Evolutionary conservation across 2,329 filamentous ascomycete species (phyloP).

Genomic region (Alternaria angustiovoidea): DNA sequence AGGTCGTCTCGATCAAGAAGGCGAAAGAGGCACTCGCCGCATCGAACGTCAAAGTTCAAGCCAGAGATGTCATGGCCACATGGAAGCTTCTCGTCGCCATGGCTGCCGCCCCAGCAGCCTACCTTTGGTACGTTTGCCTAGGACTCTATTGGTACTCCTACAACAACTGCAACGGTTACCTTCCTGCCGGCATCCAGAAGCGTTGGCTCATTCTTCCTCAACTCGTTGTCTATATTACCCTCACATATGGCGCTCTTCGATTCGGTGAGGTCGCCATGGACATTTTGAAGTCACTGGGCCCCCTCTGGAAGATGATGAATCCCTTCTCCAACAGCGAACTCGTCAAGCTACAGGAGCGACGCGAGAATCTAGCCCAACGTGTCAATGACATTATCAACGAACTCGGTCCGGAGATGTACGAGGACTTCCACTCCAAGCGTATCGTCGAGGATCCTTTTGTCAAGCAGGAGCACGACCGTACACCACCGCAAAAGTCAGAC

Average conservation of each 20-base stretch:
- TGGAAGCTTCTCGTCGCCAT: slow-evolving; percentile 54
- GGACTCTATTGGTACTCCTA: slow-evolving; percentile 45
- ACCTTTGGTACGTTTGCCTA: slow-evolving; percentile 43
- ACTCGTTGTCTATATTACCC: slow-evolving; percentile 81
- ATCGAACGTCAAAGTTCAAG: slow-evolving; percentile 52
- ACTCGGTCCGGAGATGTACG: slow-evolving; percentile 93
- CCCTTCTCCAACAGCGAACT: slow-evolving; percentile 86
- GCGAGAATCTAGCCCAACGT: slow-evolving; percentile 77
- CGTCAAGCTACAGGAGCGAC: slow-evolving; percentile 74
- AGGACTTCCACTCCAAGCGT: slow-evolving; percentile 70
- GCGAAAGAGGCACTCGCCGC: slow-evolving; percentile 51
- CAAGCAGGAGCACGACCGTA: slow-evolving; percentile 25
- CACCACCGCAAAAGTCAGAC: slow-evolving; percentile 33
- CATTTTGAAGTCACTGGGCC: slow-evolving; percentile 91
- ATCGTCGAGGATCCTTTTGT: slow-evolving; percentile 51
- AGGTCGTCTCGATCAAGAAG: slow-evolving; percentile 50
- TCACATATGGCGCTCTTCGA: slow-evolving; percentile 91
- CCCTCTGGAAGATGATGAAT: slow-evolving; percentile 83
- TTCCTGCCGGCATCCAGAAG: slow-evolving; percentile 82
- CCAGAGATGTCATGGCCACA: slow-evolving; percentile 52
- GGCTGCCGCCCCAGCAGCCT: slow-evolving; percentile 47
- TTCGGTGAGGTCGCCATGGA: slow-evolving; percentile 99
- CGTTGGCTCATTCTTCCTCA: slow-evolving; percentile 68
- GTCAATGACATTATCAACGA: slow-evolving; percentile 95
- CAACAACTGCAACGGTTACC: slow-evolving; percentile 82